phyloP scores from a whole-genome alignment of 2,329 filamentous ascomycete species.

The Fusarium piperis region DNA sequence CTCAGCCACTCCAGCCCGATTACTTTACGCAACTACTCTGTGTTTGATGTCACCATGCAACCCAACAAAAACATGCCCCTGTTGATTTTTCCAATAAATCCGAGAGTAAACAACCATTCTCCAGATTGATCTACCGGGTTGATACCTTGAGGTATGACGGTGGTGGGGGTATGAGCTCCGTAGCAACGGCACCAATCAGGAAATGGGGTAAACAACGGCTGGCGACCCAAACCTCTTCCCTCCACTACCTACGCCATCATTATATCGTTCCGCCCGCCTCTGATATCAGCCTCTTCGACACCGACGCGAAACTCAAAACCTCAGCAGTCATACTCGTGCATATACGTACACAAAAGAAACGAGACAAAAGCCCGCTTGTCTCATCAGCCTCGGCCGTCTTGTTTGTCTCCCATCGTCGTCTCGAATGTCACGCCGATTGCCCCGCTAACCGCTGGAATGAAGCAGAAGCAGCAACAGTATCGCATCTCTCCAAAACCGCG shows the following conservation, averaged over 20 bases:
- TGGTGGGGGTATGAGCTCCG: constrained; percentile 38
- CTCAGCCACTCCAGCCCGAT: background rate
- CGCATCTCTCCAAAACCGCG: constrained; percentile 18
- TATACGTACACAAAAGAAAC: constrained; percentile 1
- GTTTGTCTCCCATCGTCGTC: constrained; percentile 17
- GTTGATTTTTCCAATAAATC: background rate
- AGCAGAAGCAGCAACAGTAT: constrained; percentile 21
- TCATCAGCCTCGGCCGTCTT: constrained; percentile 13
- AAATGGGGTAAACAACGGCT: constrained; percentile 44
- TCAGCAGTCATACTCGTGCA: constrained; percentile 16
- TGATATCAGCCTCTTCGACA: constrained; percentile 27
- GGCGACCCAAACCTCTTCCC: background rate
- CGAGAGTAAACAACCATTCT: background rate
- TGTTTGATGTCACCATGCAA: background rate
- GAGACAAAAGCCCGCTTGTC: constrained; percentile 21
- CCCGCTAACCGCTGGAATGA: constrained; percentile 56
- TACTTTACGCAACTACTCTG: background rate
- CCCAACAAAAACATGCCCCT: background rate
- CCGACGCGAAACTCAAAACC: background rate
- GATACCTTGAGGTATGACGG: constrained; percentile 29
- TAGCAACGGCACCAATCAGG: constrained; percentile 47
- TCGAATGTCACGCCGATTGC: constrained; percentile 43
- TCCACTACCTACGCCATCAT: constrained; percentile 25
- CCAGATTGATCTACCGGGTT: background rate
- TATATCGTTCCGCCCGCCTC: constrained; percentile 1